phyloP scores from a whole-genome alignment of 2,329 filamentous ascomycete genomes.

The Fonsecaea pedrosoi region DNA sequence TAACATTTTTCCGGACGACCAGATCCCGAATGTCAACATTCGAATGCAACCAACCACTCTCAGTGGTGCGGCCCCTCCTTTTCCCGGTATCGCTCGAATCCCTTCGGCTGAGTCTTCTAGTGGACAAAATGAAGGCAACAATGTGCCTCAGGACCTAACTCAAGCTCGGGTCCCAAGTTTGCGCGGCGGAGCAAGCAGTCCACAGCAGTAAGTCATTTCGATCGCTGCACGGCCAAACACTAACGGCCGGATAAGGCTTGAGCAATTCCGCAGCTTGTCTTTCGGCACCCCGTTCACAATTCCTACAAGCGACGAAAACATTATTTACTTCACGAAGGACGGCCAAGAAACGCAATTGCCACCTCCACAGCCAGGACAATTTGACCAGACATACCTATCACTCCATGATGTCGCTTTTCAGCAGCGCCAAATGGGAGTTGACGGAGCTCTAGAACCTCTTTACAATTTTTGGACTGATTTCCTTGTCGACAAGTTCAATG shows the following conservation, averaged over 20 bases:
- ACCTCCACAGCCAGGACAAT: conserved; percentile 41
- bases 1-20: conserved; percentile 39
- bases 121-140: conserved; percentile 16
- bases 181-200: conserved; percentile 38
- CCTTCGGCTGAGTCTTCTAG: conserved; percentile 16
- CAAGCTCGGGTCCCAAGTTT: conserved; percentile 30
- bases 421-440: conserved; percentile 51
- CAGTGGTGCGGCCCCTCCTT: conserved; percentile 19
- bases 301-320: conserved; percentile 24
- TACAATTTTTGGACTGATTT: conserved; percentile 80
- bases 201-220: conserved; percentile 35
- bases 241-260: conserved; percentile 30
- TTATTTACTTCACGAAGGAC: conserved; percentile 38
- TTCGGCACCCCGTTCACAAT: conserved; percentile 31
- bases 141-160: conserved; percentile 5
- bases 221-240: conserved; percentile 14
- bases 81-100: conserved; percentile 17
- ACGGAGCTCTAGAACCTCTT: conserved; percentile 52
- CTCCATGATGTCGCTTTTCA: conserved; percentile 37
- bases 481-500: conserved; percentile 75
- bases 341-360: conserved; percentile 36
- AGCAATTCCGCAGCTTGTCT: conserved; percentile 28
- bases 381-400: conserved; percentile 44
- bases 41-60: conserved; percentile 35
- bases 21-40: conserved; percentile 39